Base-by-base conservation (phyloP, 2,329 filamentous ascomycete genomes). In the Aureobasidium sp. region DNA sequence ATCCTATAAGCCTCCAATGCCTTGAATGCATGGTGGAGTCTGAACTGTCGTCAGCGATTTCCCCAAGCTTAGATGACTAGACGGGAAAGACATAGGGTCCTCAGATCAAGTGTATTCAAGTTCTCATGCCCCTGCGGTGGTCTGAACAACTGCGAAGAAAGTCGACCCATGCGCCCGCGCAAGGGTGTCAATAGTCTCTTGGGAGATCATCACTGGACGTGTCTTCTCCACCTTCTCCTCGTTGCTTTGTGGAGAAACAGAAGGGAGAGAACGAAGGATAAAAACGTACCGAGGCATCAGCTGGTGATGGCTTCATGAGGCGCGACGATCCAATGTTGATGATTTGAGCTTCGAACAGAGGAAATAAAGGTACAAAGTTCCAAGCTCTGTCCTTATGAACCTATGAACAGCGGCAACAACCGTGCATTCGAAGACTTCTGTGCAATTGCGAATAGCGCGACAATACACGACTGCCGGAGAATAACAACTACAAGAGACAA, bases 41-140 rank as follows among this genome's bases (percentile, higher is more conserved):
- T 53, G 10, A 27, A 29, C 12, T 10, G 36, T 17, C 15, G 24
- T 53, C 26, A 53, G 50, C 50, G 29, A 53, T 12, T n/a, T 7
- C 2, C 20, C 9, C 20, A 41, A 53, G 13, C 13, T 41, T 17
- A 5, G 2, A 17, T 8, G 17, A n/a, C 20, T 13, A n/a, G 10
- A 17, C 3, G n/a, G 5, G 17, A n/a, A 43, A 12, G 17, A 5
- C 12, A 32, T 12, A 29, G n/a, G 26, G 53, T 57, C 37, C 53
- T 57, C 53, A 57, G 53, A 57, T 57, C 53, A 57, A 57, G 53
- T 57, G 53, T 57, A 57, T 36, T 46, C 39, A 29, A 46, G 53
- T 57, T 57, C 41, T 46, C 53, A 57, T 57, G 27, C 13, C 24
- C 37, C 26, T 20, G 37, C 51, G 51, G 51, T 55, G 51, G 36